Percentiles rank a stretch among this genome's conserved stretches.
Conservation (phyloP, 495 filamentous ascomycete species). For the Talaromyces thailandensis region DNA sequence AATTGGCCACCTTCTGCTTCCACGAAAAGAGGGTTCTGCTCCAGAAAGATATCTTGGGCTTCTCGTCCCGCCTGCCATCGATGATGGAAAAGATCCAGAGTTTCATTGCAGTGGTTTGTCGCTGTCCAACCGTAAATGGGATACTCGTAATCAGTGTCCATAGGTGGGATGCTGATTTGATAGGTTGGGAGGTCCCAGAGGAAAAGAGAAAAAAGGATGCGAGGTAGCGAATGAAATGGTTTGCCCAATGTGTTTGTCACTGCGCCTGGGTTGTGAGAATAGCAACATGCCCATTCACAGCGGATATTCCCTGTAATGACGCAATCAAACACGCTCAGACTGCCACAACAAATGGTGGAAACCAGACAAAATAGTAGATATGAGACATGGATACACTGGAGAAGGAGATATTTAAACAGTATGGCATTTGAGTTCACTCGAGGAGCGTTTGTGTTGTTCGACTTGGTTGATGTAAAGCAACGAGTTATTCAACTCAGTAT, state of each 20-base stretch:
- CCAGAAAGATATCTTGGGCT: conserved; percentile 2
- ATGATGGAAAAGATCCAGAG: conserved; percentile 8
- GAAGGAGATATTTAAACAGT: neutral
- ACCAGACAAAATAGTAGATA: conserved; percentile 8
- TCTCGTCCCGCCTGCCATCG: conserved; percentile 4
- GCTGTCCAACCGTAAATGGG: neutral
- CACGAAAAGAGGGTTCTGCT: neutral
- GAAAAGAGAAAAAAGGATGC: neutral
- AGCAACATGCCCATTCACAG: neutral
- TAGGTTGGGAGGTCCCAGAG: neutral
- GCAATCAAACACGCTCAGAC: neutral
- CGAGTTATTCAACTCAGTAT: neutral
- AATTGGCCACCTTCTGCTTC: neutral
- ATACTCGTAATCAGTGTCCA: conserved; percentile 1
- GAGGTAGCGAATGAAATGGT: neutral
- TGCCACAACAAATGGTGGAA: conserved; percentile 3
- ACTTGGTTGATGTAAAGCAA: neutral
- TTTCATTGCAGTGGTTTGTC: neutral
- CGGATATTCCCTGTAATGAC: neutral
- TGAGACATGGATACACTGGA: conserved; percentile 5
- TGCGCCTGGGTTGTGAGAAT: neutral
- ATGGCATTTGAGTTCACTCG: neutral
- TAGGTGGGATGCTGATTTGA: neutral
- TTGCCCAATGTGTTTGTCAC: neutral
- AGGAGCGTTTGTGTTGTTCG: neutral